Evolutionary conservation across 768 basidiomycete species (phyloP).

Genomic region (Suillus spraguei): DNA sequence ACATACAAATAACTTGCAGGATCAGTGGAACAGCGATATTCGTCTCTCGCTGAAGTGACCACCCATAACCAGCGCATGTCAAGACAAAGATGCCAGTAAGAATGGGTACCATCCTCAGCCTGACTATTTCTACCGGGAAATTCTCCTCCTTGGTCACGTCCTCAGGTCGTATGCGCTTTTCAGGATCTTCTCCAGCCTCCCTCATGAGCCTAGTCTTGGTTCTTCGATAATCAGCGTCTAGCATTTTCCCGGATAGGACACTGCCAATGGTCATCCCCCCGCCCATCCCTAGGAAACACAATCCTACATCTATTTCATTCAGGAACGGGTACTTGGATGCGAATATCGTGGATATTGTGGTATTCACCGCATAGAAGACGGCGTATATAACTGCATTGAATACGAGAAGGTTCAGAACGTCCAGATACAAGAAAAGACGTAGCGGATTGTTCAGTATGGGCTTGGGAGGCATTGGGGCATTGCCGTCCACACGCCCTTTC

Average conservation of each 20-base stretch:
- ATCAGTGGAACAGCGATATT: conserved; percentile 56
- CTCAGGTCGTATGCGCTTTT: conserved; percentile 20
- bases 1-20: conserved; percentile 43
- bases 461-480: conserved; percentile 11
- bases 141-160: conserved; percentile 35
- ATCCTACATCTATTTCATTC: conserved; percentile 55
- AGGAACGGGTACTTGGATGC: conserved; percentile 50
- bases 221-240: conserved; percentile 67
- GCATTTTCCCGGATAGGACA: conserved; percentile 55
- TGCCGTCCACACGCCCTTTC: conserved; percentile 20
- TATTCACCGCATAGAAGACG: conserved; percentile 50
- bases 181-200: conserved; percentile 22
- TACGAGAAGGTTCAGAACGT: conserved; percentile 41
- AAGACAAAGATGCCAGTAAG: conserved; percentile 41
- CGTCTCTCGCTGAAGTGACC: conserved; percentile 54
- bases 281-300: conserved; percentile 80
- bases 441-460: conserved; percentile 40
- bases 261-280: conserved; percentile 69
- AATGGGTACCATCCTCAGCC: conserved; percentile 49
- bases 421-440: conserved; percentile 39
- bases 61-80: conserved; percentile 58
- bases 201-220: conserved; percentile 28
- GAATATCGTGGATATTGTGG: conserved; percentile 54
- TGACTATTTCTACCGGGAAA: conserved; percentile 65
- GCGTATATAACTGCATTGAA: conserved; percentile 58